Conservation (phyloP, 352 stramenopile species). For the Phytophthora ohioensis region DNA sequence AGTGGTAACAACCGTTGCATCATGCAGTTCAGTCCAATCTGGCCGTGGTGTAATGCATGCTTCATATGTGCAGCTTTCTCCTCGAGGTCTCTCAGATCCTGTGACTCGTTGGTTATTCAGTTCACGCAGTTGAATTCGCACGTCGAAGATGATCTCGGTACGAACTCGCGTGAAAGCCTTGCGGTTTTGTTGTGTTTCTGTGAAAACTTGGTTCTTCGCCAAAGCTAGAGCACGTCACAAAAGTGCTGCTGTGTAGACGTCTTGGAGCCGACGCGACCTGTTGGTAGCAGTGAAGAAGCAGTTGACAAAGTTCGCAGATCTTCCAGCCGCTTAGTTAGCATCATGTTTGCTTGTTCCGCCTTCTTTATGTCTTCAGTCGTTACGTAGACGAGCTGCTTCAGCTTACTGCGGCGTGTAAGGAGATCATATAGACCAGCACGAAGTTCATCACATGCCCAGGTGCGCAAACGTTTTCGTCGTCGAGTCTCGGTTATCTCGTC, state of each 20-base stretch:
- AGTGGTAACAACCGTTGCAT: slow-evolving; percentile 62
- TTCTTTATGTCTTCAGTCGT: slow-evolving; percentile 57
- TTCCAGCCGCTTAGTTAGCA: slow-evolving; percentile 64
- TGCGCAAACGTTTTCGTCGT: slow-evolving; percentile 55
- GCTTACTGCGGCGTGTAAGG: slow-evolving; percentile 57
- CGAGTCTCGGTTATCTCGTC: slow-evolving; percentile 50
- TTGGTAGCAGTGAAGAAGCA: slow-evolving; percentile 17
- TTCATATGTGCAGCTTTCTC: slow-evolving; percentile 55
- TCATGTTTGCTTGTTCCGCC: slow-evolving; percentile 61
- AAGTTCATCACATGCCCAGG: slow-evolving; percentile 66
- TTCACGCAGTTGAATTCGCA: slow-evolving; percentile 50
- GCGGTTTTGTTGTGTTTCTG: slow-evolving; percentile 24
- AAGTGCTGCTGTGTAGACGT: slow-evolving; percentile 30
- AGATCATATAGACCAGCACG: slow-evolving; percentile 63
- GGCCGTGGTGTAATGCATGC: slow-evolving; percentile 70
- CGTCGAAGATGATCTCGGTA: slow-evolving; percentile 73
- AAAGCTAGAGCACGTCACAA: slow-evolving; percentile 23
- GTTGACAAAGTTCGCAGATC: slow-evolving; percentile 34
- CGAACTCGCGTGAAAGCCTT: slow-evolving; percentile 43
- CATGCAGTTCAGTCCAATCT: slow-evolving; percentile 67
- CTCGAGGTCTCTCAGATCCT: slow-evolving; percentile 39
- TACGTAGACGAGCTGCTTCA: slow-evolving; percentile 66
- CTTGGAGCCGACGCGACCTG: slow-evolving; percentile 24
- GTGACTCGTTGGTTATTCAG: slow-evolving; percentile 41
- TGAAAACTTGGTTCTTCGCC: slow-evolving; percentile 40